Evolutionary conservation across 768 basidiomycete species (phyloP), one percentile per base, ranked within the genome.

Genomic region (Phanerochaete carnosa): DNA sequence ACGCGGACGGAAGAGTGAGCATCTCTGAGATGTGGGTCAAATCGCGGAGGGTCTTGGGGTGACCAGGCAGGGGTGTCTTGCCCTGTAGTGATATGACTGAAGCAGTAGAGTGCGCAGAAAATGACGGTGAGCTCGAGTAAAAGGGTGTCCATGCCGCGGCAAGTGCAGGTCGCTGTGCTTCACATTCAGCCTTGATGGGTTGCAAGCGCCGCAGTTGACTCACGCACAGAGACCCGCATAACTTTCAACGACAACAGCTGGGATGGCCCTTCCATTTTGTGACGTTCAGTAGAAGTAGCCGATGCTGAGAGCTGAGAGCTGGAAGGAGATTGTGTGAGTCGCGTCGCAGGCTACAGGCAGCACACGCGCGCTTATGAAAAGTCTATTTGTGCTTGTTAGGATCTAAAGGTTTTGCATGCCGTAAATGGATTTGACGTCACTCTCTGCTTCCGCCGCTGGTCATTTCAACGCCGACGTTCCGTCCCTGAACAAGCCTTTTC

Each of bases 91-190:
- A 94, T 25, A 87, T 76, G 8, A 92, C 81, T 4, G 90, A 89
- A 12, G 87, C 83, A 29, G 90, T 88, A 1, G 92, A 90, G 66
- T 89, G 89, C 3, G 88, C 87, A 12, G 90, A 92, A 67, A 93
- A 89, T 7, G 89, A 86, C 11, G 90, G 84, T 0, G 89, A 89
- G 59, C 84, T 90, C 8, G 91, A 92, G 72, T 91, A 94, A 72
- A 92, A 94, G 15, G 92, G 92, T 65, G 92, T 86, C 90, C 92
- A 93, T 73, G 88, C 82, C 64, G 79, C 83, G 2, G 89, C 85
- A 52, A 94, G 73, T 54, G 87, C 80, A 22, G 92, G 92, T 64
- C 90, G 82, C 90, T 92, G 51, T 37, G 69, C 66, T 68, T 57
- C 43, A 57, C 43, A 57, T 52, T 55, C 47, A 58, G 23, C 46